phyloP scores from a whole-genome alignment of 495 filamentous ascomycete species.

The Trichoderma orchidacearum region DNA sequence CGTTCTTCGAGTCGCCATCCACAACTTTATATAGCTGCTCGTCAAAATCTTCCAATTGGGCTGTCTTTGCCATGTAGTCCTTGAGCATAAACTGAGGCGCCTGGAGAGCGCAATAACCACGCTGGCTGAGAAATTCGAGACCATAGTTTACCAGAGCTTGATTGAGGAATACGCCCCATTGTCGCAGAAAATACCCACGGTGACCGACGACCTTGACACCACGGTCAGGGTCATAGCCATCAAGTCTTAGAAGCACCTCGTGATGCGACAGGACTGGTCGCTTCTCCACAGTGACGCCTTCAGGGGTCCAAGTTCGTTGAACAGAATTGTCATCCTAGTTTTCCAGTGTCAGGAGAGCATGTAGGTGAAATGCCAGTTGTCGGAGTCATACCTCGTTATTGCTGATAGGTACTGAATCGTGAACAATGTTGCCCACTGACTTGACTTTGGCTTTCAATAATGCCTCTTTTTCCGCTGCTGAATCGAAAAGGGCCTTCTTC shows the following conservation, averaged over 20 bases:
- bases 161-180: slow-evolving; percentile 88
- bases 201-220: slow-evolving; percentile 93
- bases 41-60: slow-evolving; percentile 93
- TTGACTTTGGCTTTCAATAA: slow-evolving; percentile 64
- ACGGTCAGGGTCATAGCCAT: slow-evolving; percentile 87
- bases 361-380: not conserved
- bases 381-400: slow-evolving; percentile 54
- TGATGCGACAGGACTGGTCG: slow-evolving; percentile 70
- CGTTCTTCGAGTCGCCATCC: slow-evolving; percentile 68
- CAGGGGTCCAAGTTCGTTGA: slow-evolving; percentile 65
- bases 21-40: slow-evolving; percentile 96
- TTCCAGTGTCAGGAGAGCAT: slow-evolving; percentile 1
- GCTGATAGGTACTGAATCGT: slow-evolving; percentile 81
- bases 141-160: slow-evolving; percentile 89
- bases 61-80: slow-evolving; percentile 97
- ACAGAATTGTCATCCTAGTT: slow-evolving; percentile 66
- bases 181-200: slow-evolving; percentile 81
- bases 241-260: slow-evolving; percentile 75
- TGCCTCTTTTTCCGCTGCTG: slow-evolving; percentile 58
- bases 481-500: slow-evolving; percentile 64
- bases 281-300: slow-evolving; percentile 55
- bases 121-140: slow-evolving; percentile 66
- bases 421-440: slow-evolving; percentile 85
- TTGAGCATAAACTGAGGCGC: slow-evolving; percentile 93
- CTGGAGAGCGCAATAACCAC: slow-evolving; percentile 75